Conservation (phyloP, 2,329 filamentous ascomycete genomes). For the Arthroderma sp. region DNA sequence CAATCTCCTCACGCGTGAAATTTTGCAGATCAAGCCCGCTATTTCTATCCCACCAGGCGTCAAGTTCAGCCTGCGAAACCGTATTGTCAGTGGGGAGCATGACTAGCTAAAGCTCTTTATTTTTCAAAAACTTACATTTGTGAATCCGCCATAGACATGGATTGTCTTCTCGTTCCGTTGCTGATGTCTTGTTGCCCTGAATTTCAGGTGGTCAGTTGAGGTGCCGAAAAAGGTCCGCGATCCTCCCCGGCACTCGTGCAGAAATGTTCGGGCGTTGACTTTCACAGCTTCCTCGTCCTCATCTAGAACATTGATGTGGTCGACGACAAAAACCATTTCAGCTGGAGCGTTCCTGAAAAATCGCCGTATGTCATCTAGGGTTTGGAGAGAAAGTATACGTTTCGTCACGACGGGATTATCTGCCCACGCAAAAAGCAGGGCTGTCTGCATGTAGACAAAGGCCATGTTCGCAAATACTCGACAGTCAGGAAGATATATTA, state of each 20-base stretch:
- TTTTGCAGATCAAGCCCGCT: background rate
- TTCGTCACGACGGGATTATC: background rate
- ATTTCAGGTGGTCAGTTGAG: background rate
- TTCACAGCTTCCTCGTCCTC: background rate
- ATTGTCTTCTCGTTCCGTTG: background rate
- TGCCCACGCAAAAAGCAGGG: conserved; percentile 2
- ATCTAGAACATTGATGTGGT: background rate
- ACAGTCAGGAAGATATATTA: conserved; percentile 4
- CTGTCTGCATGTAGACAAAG: background rate
- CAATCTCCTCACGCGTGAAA: background rate
- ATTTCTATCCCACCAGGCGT: conserved; percentile 1
- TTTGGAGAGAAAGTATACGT: background rate
- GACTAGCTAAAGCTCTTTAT: background rate
- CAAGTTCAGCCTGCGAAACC: background rate
- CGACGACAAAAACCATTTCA: background rate
- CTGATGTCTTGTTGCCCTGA: background rate
- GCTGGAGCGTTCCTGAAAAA: background rate
- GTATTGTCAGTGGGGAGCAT: background rate
- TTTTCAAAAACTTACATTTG: background rate
- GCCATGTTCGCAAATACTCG: background rate
- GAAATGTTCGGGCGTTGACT: too few species aligned
- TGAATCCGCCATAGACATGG: background rate
- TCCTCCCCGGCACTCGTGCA: too few species aligned
- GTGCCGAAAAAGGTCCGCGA: background rate
- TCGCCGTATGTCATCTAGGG: background rate